Base-by-base conservation (phyloP, 306 rosid species). In the Urtica urens region DNA sequence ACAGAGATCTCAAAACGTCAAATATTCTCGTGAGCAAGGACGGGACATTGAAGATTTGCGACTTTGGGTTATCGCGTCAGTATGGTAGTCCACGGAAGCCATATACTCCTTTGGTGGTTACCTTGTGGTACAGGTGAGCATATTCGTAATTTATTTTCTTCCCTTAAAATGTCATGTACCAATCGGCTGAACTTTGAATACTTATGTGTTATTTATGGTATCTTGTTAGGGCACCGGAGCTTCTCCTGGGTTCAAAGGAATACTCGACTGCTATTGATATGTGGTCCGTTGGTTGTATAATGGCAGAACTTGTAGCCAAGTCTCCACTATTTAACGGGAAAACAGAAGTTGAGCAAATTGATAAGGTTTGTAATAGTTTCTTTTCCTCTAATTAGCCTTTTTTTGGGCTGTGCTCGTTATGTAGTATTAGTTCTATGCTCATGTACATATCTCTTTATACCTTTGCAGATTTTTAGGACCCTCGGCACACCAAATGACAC, bases 241-340 rank as follows among this genome's bases (percentile, higher is more conserved):
- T 92, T 17, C 66, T 92, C 28, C 45, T 92, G 22, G 96, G 96
- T 0, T 42, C 76, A 19, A 77, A 69, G 43, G 78, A 82, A 57
- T 92, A 92, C 72, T 92, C 99, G 7, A 92, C 93, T 1, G 96
- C 99, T 7, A 72, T 92, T 65, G 99, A 92, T 57, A 73, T 92
- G 94, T 92, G 99, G 99, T 92, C 99, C 0, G 76, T 85, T 35
- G 99, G 99, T 19, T 92, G 99, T 53, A 79, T 92, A 70, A 81
- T 92, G 96, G 96, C 93, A 6, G 99, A 92, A 57, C 53, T 85
- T 58, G 38, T 92, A 62, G 72, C 86, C 0, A 82, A 76, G 80
- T 71, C 70, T 16, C 77, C 99, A n/a, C 81, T 92, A 8, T 92
- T 92, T 57, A 74, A 20, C 38, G 99, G 96, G 8, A 85, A 79